phyloP scores from a whole-genome alignment of 192 early-diverging fungal genomes.

The Backusella luteola region DNA sequence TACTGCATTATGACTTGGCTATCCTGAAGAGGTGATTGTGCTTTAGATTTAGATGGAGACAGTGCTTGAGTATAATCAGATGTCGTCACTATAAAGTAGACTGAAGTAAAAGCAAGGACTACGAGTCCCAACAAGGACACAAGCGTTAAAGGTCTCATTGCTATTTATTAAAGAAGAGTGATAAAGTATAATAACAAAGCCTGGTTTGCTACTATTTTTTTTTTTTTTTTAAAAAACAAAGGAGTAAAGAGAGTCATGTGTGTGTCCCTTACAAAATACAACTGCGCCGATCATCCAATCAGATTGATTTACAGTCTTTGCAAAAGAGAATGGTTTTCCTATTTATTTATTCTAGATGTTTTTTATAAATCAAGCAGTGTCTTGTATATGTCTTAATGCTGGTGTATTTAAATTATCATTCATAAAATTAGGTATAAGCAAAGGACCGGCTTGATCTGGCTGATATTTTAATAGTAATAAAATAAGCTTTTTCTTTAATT shows the following conservation, averaged over 20 bases:
- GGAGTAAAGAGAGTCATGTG: background rate
- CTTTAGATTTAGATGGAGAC: background rate
- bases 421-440: background rate
- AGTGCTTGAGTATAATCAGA: background rate
- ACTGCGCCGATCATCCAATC: background rate
- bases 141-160: background rate
- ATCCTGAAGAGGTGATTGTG: background rate
- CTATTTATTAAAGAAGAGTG: background rate
- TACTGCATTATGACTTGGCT: conserved; percentile 40
- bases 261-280: background rate
- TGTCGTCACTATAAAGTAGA: background rate
- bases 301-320: background rate
- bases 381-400: background rate
- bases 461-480: background rate
- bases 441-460: background rate
- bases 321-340: background rate
- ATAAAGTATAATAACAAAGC: background rate
- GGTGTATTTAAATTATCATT: background rate
- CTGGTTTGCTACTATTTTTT: background rate
- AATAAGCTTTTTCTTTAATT: background rate
- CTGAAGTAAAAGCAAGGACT: background rate
- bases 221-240: background rate
- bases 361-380: background rate
- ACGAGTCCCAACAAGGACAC: background rate
- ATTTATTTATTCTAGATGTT: background rate